Evolutionary conservation across 257 asterid species (phyloP), one percentile per base, ranked within the genome.

Genomic region (Gynochthodes officinalis): DNA sequence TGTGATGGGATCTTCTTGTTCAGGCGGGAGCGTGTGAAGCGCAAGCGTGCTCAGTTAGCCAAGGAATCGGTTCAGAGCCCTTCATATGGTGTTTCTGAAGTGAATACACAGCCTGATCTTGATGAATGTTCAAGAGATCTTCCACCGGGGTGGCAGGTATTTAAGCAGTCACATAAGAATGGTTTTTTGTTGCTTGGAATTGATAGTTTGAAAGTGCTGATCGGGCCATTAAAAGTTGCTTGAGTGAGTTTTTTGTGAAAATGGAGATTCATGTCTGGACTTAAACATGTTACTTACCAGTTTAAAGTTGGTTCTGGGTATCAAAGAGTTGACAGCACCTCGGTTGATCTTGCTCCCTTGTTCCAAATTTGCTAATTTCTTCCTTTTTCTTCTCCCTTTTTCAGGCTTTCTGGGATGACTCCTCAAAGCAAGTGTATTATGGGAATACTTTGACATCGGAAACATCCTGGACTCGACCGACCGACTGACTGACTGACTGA

Each of bases 1-100:
- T 54, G 15, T 5, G 37, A 33, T 18, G 19, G 18, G 71, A 52
- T 72, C 42, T 67, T 57, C n/a, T 71, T 28, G 75, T 64, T 76
- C 84, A 95, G 99, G 99, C 89, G 97, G 78, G 99, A 89, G 76
- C 90, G 97, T 35, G 99, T 95, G 74, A 95, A 90, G 82, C 95
- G 96, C 75, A 90, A 76, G 87, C 86, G 89, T 71, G 90, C 93
- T 8, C 78, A 85, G 80, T 82, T 75, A 77, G 78, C 71, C 78
- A 90, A 86, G 71, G 94, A 85, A 69, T 66, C 83, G 46, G 77
- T 52, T 73, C 78, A 64, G 66, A 79, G 64, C 59, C 79, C 86
- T 49, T 67, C 87, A 63, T 89, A 84, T 52, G 82, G 65, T 42
- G 64, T 76, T 64, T 61, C 76, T 10, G 86, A 76, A 75, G 84